phyloP scores from a whole-genome alignment of 129 eudicot genomes.

The Rutidosis leptorrhynchoides region DNA sequence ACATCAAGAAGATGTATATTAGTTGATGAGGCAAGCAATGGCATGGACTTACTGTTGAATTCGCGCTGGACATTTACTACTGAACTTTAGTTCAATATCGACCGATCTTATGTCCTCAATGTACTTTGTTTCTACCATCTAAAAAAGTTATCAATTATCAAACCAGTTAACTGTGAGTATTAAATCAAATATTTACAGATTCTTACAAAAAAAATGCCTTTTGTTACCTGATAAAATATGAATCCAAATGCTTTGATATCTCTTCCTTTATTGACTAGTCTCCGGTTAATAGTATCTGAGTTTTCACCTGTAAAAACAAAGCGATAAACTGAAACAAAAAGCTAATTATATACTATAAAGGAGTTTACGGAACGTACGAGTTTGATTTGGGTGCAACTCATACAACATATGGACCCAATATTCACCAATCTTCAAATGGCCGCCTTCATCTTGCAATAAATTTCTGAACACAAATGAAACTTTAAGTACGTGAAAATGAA shows the following conservation, averaged over 20 bases:
- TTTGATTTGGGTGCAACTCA: slow-evolving; percentile 50
- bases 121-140: slow-evolving; percentile 63
- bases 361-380: slow-evolving; percentile 32
- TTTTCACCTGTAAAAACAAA: slow-evolving; percentile 33
- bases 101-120: slow-evolving; percentile 31
- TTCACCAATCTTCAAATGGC: slow-evolving; percentile 72
- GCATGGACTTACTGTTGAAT: slow-evolving; percentile 50
- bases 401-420: slow-evolving; percentile 71
- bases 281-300: slow-evolving; percentile 18
- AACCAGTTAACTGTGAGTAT: slow-evolving; percentile 3
- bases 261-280: slow-evolving; percentile 40
- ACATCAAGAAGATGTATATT: not conserved
- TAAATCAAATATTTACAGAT: not conserved
- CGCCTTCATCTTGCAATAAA: slow-evolving; percentile 70
- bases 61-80: slow-evolving; percentile 47
- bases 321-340: slow-evolving; percentile 7
- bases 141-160: not conserved
- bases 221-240: slow-evolving; percentile 52
- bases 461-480: slow-evolving; percentile 39
- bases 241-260: slow-evolving; percentile 55
- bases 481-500: not conserved
- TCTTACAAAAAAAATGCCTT: not conserved
- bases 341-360: not conserved
- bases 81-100: slow-evolving; percentile 45
- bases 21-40: not conserved